Evolutionary conservation across 331 rosid species (phyloP).

Genomic region (Arachis monticola): DNA sequence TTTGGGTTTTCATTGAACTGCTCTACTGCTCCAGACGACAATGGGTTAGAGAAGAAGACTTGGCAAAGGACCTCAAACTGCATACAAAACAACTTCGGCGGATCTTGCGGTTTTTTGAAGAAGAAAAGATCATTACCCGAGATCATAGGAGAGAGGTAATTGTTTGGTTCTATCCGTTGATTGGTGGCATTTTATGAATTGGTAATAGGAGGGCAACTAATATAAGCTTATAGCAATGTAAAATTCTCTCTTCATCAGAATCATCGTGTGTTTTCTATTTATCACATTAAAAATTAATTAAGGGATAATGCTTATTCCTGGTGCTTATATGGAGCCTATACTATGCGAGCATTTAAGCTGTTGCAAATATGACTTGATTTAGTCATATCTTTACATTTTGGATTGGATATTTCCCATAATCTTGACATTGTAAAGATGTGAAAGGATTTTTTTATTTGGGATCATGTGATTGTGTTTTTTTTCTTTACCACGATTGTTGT

Average conservation of each 20-base stretch:
- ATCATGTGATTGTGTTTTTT: neutral
- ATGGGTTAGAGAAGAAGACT: conserved; percentile 98
- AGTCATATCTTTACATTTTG: neutral
- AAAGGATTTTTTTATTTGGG: conserved; percentile 5
- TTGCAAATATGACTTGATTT: neutral
- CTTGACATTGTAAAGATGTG: neutral
- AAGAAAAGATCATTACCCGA: conserved; percentile 88
- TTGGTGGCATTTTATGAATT: conserved; percentile 21
- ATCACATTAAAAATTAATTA: neutral
- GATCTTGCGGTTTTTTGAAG: conserved; percentile 83
- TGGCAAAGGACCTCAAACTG: conserved; percentile 92
- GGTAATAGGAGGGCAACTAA: neutral
- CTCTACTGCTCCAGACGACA: conserved; percentile 59
- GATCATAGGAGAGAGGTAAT: conserved; percentile 93
- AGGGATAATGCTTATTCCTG: neutral
- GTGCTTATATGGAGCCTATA: neutral
- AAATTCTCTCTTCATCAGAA: neutral
- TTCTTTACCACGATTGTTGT: conserved; percentile 8
- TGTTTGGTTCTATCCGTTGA: conserved; percentile 32
- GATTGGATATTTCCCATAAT: neutral
- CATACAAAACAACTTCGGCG: conserved; percentile 94
- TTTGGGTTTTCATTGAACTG: conserved; percentile 14
- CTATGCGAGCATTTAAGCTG: neutral
- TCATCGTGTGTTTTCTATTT: neutral
- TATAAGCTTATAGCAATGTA: neutral